Evolutionary conservation across 192 early-diverging fungal genomes (phyloP).

Genomic region (Borealophlyctis nickersoniae): DNA sequence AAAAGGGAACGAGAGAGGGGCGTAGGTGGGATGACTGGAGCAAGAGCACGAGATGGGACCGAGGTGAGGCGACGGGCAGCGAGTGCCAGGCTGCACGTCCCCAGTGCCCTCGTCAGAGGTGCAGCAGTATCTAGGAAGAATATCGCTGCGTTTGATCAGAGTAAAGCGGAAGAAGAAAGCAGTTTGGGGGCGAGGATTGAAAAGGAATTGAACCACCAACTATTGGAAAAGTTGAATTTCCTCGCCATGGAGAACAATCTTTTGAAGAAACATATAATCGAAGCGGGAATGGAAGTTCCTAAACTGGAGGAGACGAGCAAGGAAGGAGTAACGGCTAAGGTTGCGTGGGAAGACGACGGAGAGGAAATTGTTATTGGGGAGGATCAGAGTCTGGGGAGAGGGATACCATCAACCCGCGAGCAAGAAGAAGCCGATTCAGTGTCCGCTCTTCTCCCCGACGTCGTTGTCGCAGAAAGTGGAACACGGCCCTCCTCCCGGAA

Average conservation of each 20-base stretch:
- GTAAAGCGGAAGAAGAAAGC: slow-evolving; percentile 14
- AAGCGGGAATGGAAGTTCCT: slow-evolving; percentile 26
- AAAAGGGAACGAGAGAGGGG: slow-evolving; percentile 20
- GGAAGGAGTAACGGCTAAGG: neutral
- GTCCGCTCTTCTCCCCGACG: too few relatives aligned
- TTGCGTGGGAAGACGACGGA: neutral
- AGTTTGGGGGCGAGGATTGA: slow-evolving; percentile 14
- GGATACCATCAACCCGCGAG: neutral
- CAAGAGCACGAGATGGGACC: neutral
- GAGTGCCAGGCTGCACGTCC: slow-evolving; percentile 14
- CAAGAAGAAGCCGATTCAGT: neutral
- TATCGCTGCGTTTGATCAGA: too few relatives aligned
- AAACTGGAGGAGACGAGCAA: neutral
- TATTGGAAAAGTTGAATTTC: slow-evolving; percentile 22
- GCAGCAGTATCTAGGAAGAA: slow-evolving; percentile 13
- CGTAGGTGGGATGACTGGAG: slow-evolving; percentile 16
- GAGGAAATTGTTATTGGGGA: neutral
- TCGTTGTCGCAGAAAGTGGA: neutral
- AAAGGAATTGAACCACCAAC: slow-evolving; percentile 18
- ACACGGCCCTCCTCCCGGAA: neutral
- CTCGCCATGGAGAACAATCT: slow-evolving; percentile 32
- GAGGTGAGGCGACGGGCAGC: slow-evolving; percentile 9
- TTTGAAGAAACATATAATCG: slow-evolving; percentile 24
- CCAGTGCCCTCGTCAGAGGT: slow-evolving; percentile 17
- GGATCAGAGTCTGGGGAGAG: neutral